These are phyloP conservation scores for Candida krabiensis DNA, from an alignment of 805 yeast species.

Conservation along the genomic window DNA sequence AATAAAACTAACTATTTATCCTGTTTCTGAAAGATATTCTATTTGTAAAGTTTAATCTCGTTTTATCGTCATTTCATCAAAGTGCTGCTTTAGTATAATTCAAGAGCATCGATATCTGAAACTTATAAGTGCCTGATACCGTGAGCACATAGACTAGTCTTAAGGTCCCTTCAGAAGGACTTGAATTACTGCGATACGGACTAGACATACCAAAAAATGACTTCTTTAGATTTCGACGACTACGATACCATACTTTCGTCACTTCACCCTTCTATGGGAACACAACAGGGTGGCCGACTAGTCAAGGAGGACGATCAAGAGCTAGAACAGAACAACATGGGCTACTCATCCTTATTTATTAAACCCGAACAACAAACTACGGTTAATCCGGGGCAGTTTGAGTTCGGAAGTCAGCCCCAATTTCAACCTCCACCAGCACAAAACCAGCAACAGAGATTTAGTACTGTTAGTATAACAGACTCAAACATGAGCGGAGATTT, in stretches of 20 bases:
- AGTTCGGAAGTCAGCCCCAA: not conserved
- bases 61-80: no score
- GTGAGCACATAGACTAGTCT: no score
- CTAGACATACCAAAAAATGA: slow-evolving; percentile 14
- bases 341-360: slow-evolving; percentile 6
- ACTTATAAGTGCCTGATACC: no score
- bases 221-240: slow-evolving; percentile 31
- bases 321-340: slow-evolving; percentile 3
- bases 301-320: slow-evolving; percentile 1
- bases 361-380: slow-evolving; percentile 3
- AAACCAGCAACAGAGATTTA: slow-evolving; percentile 14
- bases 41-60: no score
- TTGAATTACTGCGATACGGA: not conserved
- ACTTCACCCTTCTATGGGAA: slow-evolving; percentile 10
- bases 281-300: slow-evolving; percentile 1
- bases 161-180: not conserved
- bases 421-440: not conserved
- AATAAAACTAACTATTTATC: no score
- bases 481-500: slow-evolving; percentile 27
- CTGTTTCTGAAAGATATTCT: no score
- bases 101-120: no score
- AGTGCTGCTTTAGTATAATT: no score
- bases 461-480: slow-evolving; percentile 19
- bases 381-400: not conserved
- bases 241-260: slow-evolving; percentile 32